Evolutionary conservation across 371 early-diverging fungal species (phyloP).

Genomic region (Saksenaea vasiformis): DNA sequence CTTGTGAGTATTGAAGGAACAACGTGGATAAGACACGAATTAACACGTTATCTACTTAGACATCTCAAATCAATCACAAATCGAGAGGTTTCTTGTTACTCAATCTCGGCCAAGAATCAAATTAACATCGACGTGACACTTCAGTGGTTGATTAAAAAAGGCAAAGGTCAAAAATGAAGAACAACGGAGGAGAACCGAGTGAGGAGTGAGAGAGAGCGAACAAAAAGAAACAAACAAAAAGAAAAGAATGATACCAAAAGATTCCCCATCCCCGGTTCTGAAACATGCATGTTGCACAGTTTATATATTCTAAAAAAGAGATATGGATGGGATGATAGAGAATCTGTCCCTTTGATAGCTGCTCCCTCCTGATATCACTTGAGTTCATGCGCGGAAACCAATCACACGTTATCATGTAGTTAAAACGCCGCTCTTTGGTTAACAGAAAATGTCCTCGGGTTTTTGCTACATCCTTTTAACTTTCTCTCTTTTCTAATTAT

Average conservation of each 20-base stretch:
- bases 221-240: background rate
- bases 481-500: conserved; percentile 3
- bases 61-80: conserved; percentile 88
- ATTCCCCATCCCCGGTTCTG: conserved; percentile 10
- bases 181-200: background rate
- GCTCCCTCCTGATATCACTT: background rate
- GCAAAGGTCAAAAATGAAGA: conserved; percentile 62
- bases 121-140: conserved; percentile 97
- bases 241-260: conserved; percentile 1
- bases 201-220: background rate
- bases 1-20: conserved; percentile 57
- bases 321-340: conserved; percentile 1
- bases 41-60: conserved; percentile 40
- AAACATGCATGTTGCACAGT: conserved; percentile 12
- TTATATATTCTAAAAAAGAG: background rate
- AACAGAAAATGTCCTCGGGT: background rate
- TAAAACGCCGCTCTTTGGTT: background rate
- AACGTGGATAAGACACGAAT: background rate
- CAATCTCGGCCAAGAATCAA: conserved; percentile 97
- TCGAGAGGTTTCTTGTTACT: conserved; percentile 98
- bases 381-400: background rate
- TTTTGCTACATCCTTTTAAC: conserved; percentile 3
- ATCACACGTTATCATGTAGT: background rate
- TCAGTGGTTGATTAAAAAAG: conserved; percentile 94
- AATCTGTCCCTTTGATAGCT: background rate